Percentiles rank a stretch among this genome's conserved stretches.
Conservation (phyloP, 768 basidiomycete genomes). For the Rhodotorula sphaerocarpa region DNA sequence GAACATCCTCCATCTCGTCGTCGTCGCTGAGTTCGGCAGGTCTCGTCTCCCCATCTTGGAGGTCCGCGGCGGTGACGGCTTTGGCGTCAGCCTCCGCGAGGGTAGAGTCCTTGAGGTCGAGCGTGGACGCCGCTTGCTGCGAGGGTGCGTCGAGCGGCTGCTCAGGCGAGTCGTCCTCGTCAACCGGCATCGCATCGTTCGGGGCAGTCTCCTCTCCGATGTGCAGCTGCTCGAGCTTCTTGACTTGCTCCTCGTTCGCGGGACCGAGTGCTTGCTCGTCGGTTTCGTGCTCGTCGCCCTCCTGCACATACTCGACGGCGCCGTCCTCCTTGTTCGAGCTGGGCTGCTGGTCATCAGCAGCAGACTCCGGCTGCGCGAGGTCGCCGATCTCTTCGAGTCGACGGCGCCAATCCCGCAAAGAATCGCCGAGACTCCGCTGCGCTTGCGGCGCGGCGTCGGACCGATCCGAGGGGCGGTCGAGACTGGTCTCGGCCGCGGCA, state of each 20-base stretch:
- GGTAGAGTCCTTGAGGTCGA: slow-evolving; percentile 32
- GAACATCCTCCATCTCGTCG: slow-evolving; percentile 38
- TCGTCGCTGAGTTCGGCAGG: slow-evolving; percentile 32
- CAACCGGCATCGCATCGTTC: slow-evolving; percentile 66
- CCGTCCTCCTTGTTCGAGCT: slow-evolving; percentile 26
- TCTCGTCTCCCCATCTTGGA: slow-evolving; percentile 23
- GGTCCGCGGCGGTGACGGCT: slow-evolving; percentile 42
- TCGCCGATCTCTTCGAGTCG: slow-evolving; percentile 74
- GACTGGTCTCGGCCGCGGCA: slow-evolving; percentile 23
- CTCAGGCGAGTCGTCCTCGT: slow-evolving; percentile 47
- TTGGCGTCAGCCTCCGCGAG: slow-evolving; percentile 40
- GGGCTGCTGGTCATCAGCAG: slow-evolving; percentile 46
- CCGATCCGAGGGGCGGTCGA: slow-evolving; percentile 7
- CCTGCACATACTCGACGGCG: slow-evolving; percentile 64
- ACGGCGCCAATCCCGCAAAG: slow-evolving; percentile 67
- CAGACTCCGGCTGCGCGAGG: slow-evolving; percentile 42
- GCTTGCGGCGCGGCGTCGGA: slow-evolving; percentile 16
- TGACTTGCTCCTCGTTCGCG: slow-evolving; percentile 71
- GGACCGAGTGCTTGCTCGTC: slow-evolving; percentile 70
- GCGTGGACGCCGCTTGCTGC: slow-evolving; percentile 22
- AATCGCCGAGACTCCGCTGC: slow-evolving; percentile 69
- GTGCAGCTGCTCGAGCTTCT: slow-evolving; percentile 70
- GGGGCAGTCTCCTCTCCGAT: slow-evolving; percentile 67
- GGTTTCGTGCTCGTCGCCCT: slow-evolving; percentile 63
- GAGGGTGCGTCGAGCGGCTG: slow-evolving; percentile 31